Evolutionary conservation across 305 asterid species (phyloP).

Genomic region (Striga hermonthica): DNA sequence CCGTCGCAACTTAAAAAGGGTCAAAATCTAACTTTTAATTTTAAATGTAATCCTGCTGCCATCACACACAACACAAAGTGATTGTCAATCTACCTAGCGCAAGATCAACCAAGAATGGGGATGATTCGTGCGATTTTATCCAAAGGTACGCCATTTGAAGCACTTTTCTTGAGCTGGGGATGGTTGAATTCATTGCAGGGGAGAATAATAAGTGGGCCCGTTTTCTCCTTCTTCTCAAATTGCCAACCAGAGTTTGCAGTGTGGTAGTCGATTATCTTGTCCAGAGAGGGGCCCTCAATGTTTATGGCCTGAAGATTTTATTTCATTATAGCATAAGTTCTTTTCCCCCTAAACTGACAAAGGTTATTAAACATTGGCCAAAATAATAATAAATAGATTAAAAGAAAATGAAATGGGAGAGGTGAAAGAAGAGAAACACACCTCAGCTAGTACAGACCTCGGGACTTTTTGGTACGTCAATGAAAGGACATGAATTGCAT

Average conservation of each 20-base stretch:
- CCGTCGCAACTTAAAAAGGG: too few relatives aligned
- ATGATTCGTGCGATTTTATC: conserved; percentile 70
- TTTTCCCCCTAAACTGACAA: conserved; percentile 1
- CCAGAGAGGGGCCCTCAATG: conserved; percentile 57
- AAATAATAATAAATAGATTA: background rate
- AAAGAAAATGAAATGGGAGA: too few relatives aligned
- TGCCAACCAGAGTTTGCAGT: conserved; percentile 49
- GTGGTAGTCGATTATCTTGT: conserved; percentile 62
- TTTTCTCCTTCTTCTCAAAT: conserved; percentile 55
- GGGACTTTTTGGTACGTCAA: conserved; percentile 5
- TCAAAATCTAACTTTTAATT: too few relatives aligned
- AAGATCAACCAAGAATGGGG: conserved; percentile 61
- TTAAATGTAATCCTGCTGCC: too few relatives aligned
- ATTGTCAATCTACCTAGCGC: too few relatives aligned
- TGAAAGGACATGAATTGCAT: conserved; percentile 5
- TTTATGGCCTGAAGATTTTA: conserved; percentile 48
- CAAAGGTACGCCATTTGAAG: conserved; percentile 55
- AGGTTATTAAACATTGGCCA: background rate
- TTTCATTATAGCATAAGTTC: too few relatives aligned
- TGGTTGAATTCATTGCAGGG: conserved; percentile 68
- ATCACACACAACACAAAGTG: too few relatives aligned
- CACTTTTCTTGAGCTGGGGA: conserved; percentile 68
- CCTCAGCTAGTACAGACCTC: conserved; percentile 6
- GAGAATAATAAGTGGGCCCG: conserved; percentile 55
- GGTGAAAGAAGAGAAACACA: conserved; percentile 33